Percentiles rank a stretch among this genome's conserved stretches.
phyloP scores from a whole-genome alignment of 73 alveolate species.

The Effrenium voratum region DNA sequence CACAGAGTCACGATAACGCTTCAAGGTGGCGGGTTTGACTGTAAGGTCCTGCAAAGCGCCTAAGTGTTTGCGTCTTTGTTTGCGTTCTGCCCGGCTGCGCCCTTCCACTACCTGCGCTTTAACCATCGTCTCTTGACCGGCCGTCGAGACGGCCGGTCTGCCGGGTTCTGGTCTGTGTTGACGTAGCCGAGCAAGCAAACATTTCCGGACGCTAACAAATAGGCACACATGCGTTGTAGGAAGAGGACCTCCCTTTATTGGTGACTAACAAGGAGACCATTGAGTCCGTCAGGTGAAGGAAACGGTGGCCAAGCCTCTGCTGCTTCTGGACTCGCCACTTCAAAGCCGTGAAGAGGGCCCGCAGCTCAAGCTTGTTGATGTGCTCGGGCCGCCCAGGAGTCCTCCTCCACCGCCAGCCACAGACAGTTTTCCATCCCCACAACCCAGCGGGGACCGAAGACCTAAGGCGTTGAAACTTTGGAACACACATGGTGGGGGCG shows the following conservation, averaged over 20 bases:
- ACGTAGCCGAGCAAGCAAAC: not conserved
- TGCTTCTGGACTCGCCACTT: not conserved
- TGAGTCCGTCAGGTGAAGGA: not conserved
- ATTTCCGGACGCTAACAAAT: not conserved
- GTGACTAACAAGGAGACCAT: not conserved
- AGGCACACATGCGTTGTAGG: not conserved
- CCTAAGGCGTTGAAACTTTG: not conserved
- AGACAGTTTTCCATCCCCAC: not conserved
- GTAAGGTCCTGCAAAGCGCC: not conserved
- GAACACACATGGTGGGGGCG: not conserved
- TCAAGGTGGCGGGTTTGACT: not conserved
- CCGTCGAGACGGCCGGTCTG: not conserved
- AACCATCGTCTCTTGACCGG: not conserved
- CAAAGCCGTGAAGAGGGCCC: not conserved
- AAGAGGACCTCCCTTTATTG: not conserved
- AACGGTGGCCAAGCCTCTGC: not conserved
- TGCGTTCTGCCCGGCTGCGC: not conserved
- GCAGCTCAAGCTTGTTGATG: not conserved
- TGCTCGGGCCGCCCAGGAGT: not conserved
- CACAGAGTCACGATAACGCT: not conserved
- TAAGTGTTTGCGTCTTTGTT: not conserved
- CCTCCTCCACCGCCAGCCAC: not conserved
- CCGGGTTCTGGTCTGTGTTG: not conserved
- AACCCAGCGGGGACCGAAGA: not conserved
- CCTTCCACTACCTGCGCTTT: not conserved